Base-by-base conservation (phyloP, 1,284 basidiomycete species). In the Cryptococcus sp. region DNA sequence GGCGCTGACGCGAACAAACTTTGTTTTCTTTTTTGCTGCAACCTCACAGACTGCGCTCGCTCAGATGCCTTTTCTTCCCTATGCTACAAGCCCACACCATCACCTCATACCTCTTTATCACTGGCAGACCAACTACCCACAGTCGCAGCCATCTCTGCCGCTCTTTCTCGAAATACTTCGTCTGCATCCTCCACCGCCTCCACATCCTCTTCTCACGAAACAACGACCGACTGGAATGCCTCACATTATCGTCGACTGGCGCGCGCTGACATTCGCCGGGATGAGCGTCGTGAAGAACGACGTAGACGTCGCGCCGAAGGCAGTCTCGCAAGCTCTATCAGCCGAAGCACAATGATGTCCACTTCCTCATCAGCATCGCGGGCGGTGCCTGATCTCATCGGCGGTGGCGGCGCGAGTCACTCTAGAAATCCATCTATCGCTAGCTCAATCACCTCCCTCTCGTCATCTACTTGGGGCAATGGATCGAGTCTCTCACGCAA, bases 31-130 rank as follows among this genome's bases (percentile, higher is more conserved):
- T 23, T 37, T 26, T 41, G 6, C 47, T 13, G 25, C 29, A 39
- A 51, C 38, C 26, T 34, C 16, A 22, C 49, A 75, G 77, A 65
- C 29, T 78, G 77, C 49, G 77, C 77, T 8, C 67, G 75, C 48
- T 66, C 61, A n/a, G 75, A 77, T 40, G 72, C 77, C 6, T 74
- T 78, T 60, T 73, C 74, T 0, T 76, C 77, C 2, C 59, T 78
- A 40, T 77, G 76, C 46, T 75, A 73, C 54, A 69, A 72, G 47
- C 65, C 71, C 46, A 38, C 51, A 17, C 41, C 50, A 16, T 49
- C 47, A 29, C 50, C 54, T 16, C 46, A 56, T 13, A 44, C 61
- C 39, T 53, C 57, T 58, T 37, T 55, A 25, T 56, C 63, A 26
- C 47, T 52, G 10, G 48, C 63, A 39, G 52, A 57, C 43, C 50